Percentiles rank a stretch among this genome's conserved stretches.
phyloP scores from a whole-genome alignment of 2,329 filamentous ascomycete genomes.

The Aspergillus sp. region DNA sequence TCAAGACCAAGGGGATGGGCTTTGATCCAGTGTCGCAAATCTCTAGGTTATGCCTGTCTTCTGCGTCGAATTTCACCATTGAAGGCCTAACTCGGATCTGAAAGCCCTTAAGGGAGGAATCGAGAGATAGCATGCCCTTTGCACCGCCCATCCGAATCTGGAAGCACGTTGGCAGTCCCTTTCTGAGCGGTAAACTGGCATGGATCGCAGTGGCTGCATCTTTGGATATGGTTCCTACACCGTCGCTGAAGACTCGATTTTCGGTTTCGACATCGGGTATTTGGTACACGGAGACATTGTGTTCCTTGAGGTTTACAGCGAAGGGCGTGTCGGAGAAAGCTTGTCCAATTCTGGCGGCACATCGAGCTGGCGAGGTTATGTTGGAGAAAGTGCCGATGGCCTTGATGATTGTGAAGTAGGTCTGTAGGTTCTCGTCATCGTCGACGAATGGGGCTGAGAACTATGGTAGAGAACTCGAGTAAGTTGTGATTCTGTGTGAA shows the following conservation, averaged over 20 bases:
- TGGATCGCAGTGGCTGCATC: conserved; percentile 60
- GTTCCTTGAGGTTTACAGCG: conserved; percentile 51
- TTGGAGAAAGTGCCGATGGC: conserved; percentile 50
- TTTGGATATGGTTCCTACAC: conserved; percentile 70
- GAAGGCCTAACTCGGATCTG: conserved; percentile 65
- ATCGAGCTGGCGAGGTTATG: conserved; percentile 56
- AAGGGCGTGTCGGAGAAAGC: conserved; percentile 74
- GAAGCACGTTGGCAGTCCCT: conserved; percentile 60
- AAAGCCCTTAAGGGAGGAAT: conserved; percentile 59
- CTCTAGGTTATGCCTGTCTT: conserved; percentile 16
- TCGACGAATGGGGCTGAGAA: conserved; percentile 50
- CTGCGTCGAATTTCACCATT: conserved; percentile 81
- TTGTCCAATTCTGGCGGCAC: conserved; percentile 60
- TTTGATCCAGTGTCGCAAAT: conserved; percentile 59
- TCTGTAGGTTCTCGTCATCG: conserved; percentile 28
- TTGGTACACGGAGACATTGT: conserved; percentile 14
- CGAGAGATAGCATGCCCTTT: conserved; percentile 77
- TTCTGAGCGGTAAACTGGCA: conserved; percentile 49
- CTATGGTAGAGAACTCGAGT: not conserved
- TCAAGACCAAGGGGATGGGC: conserved; percentile 69
- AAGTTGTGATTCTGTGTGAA: not conserved
- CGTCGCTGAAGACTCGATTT: conserved; percentile 70
- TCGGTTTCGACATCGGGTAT: conserved; percentile 31
- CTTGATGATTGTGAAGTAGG: conserved; percentile 43
- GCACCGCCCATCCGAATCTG: conserved; percentile 73